Evolutionary conservation across 306 rosid species (phyloP).

Genomic region (Rosa persica): DNA sequence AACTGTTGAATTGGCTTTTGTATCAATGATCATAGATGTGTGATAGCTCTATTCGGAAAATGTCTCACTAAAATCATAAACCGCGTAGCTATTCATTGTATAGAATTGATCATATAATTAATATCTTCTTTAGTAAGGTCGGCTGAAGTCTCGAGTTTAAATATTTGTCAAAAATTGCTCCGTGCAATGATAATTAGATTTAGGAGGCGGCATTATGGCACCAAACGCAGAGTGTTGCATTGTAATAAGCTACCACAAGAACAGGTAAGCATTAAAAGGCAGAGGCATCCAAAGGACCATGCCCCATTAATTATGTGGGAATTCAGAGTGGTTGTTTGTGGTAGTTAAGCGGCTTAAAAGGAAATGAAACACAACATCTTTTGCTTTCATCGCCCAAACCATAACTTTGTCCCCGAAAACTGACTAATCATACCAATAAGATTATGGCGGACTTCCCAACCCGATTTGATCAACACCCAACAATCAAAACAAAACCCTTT

Average conservation of each 20-base stretch:
- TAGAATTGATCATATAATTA: not conserved
- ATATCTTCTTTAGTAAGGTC: no score
- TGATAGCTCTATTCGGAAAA: not conserved
- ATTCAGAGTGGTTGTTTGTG: conserved; percentile 18
- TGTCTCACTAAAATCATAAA: not conserved
- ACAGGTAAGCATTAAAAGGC: not conserved
- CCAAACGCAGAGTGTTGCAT: not conserved
- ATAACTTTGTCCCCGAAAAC: conserved; percentile 18
- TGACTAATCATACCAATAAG: not conserved
- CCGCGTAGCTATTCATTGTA: not conserved
- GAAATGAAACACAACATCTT: conserved; percentile 14
- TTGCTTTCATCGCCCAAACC: conserved; percentile 38
- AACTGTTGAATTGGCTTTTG: not conserved
- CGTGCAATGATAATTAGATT: not conserved
- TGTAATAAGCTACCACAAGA: conserved; percentile 6
- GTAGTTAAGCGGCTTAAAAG: conserved; percentile 40
- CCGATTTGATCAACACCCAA: not conserved
- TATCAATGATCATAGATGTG: not conserved
- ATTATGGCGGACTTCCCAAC: conserved; percentile 41
- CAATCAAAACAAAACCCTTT: conserved; percentile 24
- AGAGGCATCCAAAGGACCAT: conserved; percentile 23
- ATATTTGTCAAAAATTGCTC: not conserved
- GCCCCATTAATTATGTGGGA: conserved; percentile 21
- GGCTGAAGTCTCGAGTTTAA: not conserved
- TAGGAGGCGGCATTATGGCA: not conserved